Evolutionary conservation across 1,139 yeast genomes (phyloP).

Genomic region (Meyerozyma athensensis): DNA sequence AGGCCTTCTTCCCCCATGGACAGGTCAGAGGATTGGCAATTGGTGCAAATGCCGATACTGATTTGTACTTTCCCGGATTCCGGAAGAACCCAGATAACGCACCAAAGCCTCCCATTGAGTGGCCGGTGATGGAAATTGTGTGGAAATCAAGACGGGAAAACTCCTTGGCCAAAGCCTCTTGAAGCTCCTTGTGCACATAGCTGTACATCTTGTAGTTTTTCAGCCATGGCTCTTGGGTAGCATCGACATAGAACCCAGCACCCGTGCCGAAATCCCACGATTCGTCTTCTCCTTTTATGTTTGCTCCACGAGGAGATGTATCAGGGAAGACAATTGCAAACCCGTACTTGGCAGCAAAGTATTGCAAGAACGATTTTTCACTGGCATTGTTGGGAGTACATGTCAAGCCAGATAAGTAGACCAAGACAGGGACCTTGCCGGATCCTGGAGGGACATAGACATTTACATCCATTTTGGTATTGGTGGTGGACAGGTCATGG

Average conservation of each 20-base stretch:
- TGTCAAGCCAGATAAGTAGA: constrained; percentile 85
- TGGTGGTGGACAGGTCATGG: constrained; percentile 65
- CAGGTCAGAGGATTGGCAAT: constrained; percentile 71
- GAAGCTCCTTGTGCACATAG: constrained; percentile 75
- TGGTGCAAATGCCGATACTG: constrained; percentile 91
- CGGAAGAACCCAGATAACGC: constrained; percentile 74
- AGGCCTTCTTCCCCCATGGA: constrained; percentile 84
- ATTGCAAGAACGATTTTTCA: constrained; percentile 90
- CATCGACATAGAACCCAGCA: constrained; percentile 91
- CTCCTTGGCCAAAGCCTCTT: constrained; percentile 38
- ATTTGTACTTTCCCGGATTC: constrained; percentile 69
- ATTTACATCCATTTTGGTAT: constrained; percentile 77
- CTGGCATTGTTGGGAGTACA: constrained; percentile 92
- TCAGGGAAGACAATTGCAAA: constrained; percentile 92
- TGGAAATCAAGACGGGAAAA: constrained; percentile 50
- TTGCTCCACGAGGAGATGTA: constrained; percentile 96
- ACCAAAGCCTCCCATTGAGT: constrained; percentile 98
- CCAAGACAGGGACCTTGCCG: constrained; percentile 58
- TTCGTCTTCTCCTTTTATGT: constrained; percentile 75
- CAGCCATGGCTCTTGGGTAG: constrained; percentile 68
- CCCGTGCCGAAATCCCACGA: constrained; percentile 90
- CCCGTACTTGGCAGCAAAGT: constrained; percentile 75
- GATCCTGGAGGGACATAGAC: constrained; percentile 65
- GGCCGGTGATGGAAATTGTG: constrained; percentile 78
- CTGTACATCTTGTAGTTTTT: constrained; percentile 80